phyloP scores from a whole-genome alignment of 495 filamentous ascomycete genomes.

The Durotheca rogersii region DNA sequence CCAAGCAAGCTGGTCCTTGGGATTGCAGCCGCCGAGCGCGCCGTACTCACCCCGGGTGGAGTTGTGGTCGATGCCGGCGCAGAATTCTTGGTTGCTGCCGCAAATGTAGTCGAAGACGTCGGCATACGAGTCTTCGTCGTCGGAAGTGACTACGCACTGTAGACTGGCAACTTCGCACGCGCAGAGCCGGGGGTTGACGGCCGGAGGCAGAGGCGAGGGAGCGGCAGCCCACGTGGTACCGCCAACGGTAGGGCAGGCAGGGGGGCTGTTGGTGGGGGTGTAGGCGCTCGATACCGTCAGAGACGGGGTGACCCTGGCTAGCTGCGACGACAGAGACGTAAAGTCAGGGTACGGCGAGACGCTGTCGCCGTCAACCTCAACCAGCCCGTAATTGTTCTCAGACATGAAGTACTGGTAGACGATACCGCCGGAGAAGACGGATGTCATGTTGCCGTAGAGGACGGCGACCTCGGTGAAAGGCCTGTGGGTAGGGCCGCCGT shows the following conservation, averaged over 20 bases:
- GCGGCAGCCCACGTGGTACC: constrained; percentile 65
- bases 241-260: constrained; percentile 68
- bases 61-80: constrained; percentile 71
- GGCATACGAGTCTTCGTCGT: constrained; percentile 53
- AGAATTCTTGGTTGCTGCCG: constrained; percentile 59
- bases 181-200: constrained; percentile 72
- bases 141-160: constrained; percentile 60
- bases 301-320: constrained; percentile 66
- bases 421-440: constrained; percentile 83
- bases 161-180: constrained; percentile 72
- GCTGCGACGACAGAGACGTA: constrained; percentile 66
- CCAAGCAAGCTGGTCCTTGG: constrained; percentile 75
- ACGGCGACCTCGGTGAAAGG: constrained; percentile 80
- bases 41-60: constrained; percentile 75
- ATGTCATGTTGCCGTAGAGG: constrained; percentile 78
- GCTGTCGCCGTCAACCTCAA: constrained; percentile 57
- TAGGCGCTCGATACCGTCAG: constrained; percentile 67
- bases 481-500: constrained; percentile 60
- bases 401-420: constrained; percentile 98
- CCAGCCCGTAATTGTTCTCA: constrained; percentile 84
- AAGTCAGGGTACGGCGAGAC: constrained; percentile 71
- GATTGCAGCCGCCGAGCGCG: constrained; percentile 80
- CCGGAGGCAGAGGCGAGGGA: constrained; percentile 75
- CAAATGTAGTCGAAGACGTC: constrained; percentile 67
- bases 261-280: constrained; percentile 70